Evolutionary conservation across 441 rosid species (phyloP).

Genomic region (Jatropha multifida): DNA sequence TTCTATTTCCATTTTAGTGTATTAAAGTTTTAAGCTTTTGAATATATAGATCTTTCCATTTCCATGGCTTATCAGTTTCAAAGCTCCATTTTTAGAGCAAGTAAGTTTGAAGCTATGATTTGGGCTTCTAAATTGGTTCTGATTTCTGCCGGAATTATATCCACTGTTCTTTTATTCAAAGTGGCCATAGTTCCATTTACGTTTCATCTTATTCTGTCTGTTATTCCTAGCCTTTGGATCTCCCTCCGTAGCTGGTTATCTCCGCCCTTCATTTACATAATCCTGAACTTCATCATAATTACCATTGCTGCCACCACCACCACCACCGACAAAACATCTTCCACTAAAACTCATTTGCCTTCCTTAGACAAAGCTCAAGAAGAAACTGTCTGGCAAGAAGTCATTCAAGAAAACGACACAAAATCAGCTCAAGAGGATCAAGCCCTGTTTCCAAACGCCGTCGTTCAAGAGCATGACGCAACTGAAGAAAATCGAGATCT

Average conservation of each 20-base stretch:
- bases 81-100: slow-evolving; percentile 11
- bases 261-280: slow-evolving; percentile 63
- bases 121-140: slow-evolving; percentile 36
- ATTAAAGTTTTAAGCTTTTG: not conserved
- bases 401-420: too few species aligned
- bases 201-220: slow-evolving; percentile 26
- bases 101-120: slow-evolving; percentile 24
- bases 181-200: slow-evolving; percentile 36
- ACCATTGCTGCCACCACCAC: slow-evolving; percentile 42
- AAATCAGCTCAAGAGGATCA: too few species aligned
- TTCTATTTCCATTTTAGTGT: not conserved
- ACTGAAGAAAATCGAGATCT: too few species aligned
- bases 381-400: not conserved
- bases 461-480: too few species aligned
- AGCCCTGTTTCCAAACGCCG: too few species aligned
- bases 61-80: slow-evolving; percentile 29
- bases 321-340: not conserved
- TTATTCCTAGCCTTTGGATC: slow-evolving; percentile 36
- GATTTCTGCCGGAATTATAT: slow-evolving; percentile 30
- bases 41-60: not conserved
- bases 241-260: slow-evolving; percentile 48
- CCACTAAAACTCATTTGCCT: not conserved
- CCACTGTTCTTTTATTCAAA: slow-evolving; percentile 33
- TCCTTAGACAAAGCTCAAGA: not conserved
- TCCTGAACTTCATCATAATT: slow-evolving; percentile 62